phyloP scores from a whole-genome alignment of 164 flowering plant genomes.

The Kalanchoe fedtschenkoi region DNA sequence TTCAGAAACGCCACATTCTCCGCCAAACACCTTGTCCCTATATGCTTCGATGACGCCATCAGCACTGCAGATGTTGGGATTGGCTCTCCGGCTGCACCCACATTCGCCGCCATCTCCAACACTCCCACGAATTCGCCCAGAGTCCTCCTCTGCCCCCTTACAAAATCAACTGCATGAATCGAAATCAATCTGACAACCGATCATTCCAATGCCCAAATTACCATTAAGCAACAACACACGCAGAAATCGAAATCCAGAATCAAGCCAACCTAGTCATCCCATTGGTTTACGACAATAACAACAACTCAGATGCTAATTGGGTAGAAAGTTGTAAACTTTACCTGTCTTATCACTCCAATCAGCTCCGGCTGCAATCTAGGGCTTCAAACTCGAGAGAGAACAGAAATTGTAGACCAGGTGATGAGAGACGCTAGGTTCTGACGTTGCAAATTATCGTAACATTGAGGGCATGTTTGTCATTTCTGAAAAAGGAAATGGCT shows the following conservation, averaged over 20 bases:
- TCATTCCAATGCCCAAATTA: background rate
- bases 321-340: background rate
- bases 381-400: background rate
- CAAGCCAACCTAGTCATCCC: background rate
- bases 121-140: too few species aligned
- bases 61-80: constrained; percentile 77
- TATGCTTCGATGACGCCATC: constrained; percentile 75
- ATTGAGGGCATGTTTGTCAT: background rate
- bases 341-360: background rate
- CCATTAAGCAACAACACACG: background rate
- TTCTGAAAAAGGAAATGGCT: too few species aligned
- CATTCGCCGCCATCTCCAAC: constrained; percentile 39
- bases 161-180: background rate
- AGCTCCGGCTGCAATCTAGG: background rate
- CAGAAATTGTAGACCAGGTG: background rate
- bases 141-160: background rate
- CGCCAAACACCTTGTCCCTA: constrained; percentile 37
- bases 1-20: constrained; percentile 63
- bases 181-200: background rate
- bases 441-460: background rate
- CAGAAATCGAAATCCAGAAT: background rate
- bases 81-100: constrained; percentile 58
- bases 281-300: background rate
- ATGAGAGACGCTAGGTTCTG: background rate
- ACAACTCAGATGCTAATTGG: background rate